These are phyloP conservation scores for Cytospora schulzeri DNA, from an alignment of 2,329 filamentous ascomycete genomes.

Conservation along the genomic window DNA sequence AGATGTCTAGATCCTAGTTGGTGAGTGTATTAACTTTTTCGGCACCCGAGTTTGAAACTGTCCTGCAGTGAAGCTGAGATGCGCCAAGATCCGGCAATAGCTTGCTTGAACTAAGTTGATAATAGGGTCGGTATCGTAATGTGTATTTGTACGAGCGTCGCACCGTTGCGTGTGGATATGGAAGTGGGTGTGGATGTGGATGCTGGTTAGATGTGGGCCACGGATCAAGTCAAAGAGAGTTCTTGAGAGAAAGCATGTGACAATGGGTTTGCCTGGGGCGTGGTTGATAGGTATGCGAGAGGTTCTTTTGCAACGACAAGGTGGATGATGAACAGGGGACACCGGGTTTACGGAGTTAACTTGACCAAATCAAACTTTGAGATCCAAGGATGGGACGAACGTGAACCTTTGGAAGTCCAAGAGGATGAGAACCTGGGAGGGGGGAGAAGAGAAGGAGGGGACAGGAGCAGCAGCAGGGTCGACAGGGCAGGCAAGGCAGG, in stretches of 20 bases:
- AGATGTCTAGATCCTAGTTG: neutral
- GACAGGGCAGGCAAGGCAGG: too few relatives aligned
- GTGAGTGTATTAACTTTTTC: neutral
- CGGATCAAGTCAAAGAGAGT: neutral
- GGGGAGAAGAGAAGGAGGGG: too few relatives aligned
- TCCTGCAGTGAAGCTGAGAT: neutral
- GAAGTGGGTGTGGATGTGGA: neutral
- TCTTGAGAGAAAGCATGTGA: neutral
- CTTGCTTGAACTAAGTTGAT: neutral
- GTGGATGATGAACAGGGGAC: too few relatives aligned
- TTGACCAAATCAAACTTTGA: too few relatives aligned
- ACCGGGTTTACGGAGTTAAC: too few relatives aligned
- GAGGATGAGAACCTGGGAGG: too few relatives aligned
- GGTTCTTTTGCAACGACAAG: too few relatives aligned
- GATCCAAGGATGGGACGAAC: too few relatives aligned
- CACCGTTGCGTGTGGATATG: neutral
- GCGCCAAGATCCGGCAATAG: neutral
- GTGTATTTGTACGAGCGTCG: neutral
- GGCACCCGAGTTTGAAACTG: neutral
- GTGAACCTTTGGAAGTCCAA: too few relatives aligned
- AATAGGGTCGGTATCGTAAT: neutral
- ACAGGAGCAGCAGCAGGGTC: too few relatives aligned
- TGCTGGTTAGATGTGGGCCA: neutral
- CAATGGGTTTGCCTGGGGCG: neutral
- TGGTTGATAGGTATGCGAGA: too few relatives aligned